phyloP scores from a whole-genome alignment of 495 filamentous ascomycete genomes.

The Talaromyces trachyspermus region DNA sequence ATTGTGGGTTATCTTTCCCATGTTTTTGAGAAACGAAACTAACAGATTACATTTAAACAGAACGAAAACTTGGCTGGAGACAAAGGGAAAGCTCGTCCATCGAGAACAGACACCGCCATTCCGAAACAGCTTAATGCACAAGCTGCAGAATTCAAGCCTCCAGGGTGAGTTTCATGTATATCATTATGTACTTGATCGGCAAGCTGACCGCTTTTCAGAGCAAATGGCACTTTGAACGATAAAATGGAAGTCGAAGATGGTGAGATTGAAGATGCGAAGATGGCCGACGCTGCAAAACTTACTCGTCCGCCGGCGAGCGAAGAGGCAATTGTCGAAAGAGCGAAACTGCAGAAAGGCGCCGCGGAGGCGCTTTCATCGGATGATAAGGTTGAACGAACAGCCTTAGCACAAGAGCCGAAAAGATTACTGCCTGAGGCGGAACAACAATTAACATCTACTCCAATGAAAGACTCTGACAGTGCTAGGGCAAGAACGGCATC shows the following conservation, averaged over 20 bases:
- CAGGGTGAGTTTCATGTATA: conserved; percentile 20
- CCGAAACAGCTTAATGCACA: conserved; percentile 38
- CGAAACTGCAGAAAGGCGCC: conserved; percentile 3
- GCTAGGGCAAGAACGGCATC: conserved; percentile 8
- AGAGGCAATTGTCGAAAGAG: conserved; percentile 8
- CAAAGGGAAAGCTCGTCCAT: conserved; percentile 29
- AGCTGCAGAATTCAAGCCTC: conserved; percentile 42
- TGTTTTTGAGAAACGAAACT: conserved; percentile 19
- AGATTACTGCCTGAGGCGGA: not conserved
- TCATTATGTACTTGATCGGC: not conserved
- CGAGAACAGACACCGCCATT: conserved; percentile 28
- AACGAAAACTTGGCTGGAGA: conserved; percentile 14
- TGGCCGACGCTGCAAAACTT: conserved; percentile 26
- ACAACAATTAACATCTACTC: not conserved
- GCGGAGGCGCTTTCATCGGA: conserved; percentile 10
- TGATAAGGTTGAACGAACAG: not conserved
- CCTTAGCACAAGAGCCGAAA: not conserved
- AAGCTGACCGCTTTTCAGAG: conserved; percentile 19
- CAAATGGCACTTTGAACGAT: conserved; percentile 23
- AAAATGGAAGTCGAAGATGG: conserved; percentile 66
- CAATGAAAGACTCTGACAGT: not conserved
- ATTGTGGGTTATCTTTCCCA: conserved; percentile 13
- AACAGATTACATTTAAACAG: conserved; percentile 9
- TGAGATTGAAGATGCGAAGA: conserved; percentile 65
- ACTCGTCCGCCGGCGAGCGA: conserved; percentile 3